These are phyloP conservation scores for Didymella exigua DNA, from an alignment of 2,329 filamentous ascomycete species.

Conservation along the genomic window DNA sequence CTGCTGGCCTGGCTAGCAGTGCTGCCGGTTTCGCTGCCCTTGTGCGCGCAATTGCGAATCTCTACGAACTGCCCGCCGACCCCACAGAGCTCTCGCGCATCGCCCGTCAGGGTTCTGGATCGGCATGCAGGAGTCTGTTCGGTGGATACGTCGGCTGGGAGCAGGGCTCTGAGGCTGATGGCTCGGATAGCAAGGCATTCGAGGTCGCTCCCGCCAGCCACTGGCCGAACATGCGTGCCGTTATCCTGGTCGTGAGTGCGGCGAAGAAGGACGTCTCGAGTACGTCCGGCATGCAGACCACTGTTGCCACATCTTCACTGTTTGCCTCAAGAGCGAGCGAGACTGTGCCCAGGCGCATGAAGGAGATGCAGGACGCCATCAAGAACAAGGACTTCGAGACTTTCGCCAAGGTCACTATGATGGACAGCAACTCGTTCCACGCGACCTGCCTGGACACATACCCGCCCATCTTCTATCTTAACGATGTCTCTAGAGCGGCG, in stretches of 20 bases:
- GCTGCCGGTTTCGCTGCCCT: constrained; percentile 71
- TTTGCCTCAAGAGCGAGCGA: constrained; percentile 76
- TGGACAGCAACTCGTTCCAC: constrained; percentile 96
- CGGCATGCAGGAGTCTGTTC: constrained; percentile 90
- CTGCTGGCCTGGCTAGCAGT: constrained; percentile 76
- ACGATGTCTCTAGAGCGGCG: constrained; percentile 86
- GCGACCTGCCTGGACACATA: constrained; percentile 92
- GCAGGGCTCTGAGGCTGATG: constrained; percentile 75
- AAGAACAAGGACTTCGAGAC: constrained; percentile 76
- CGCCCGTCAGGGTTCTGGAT: constrained; percentile 91
- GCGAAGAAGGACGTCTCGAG: constrained; percentile 96
- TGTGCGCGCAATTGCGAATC: constrained; percentile 84
- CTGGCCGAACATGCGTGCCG: constrained; percentile 93
- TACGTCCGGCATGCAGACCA: constrained; percentile 96
- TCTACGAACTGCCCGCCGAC: constrained; percentile 83
- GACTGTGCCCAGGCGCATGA: constrained; percentile 84
- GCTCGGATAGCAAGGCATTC: constrained; percentile 84
- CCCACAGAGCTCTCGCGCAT: constrained; percentile 86
- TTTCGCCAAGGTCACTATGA: constrained; percentile 93
- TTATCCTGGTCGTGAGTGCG: constrained; percentile 88
- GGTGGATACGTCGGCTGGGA: constrained; percentile 97
- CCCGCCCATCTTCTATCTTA: constrained; percentile 98
- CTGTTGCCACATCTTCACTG: constrained; percentile 86
- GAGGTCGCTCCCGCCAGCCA: constrained; percentile 86
- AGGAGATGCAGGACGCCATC: constrained; percentile 82